Base-by-base conservation (phyloP, 2,329 filamentous ascomycete species). In the Acarospora socialis region DNA sequence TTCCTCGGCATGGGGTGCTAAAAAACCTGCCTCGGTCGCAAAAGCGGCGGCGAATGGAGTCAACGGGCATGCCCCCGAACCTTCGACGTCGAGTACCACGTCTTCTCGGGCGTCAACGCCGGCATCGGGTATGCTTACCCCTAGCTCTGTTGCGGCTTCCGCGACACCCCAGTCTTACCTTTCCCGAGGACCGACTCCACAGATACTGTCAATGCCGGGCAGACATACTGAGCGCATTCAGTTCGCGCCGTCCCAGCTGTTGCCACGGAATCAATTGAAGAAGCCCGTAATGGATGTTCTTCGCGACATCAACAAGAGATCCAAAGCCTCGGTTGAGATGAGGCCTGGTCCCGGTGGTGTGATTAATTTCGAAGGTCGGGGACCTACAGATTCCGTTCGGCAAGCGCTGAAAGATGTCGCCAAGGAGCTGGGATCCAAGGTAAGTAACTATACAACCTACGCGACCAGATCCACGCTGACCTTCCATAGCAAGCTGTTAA, bases 281-380 rank as follows among this genome's bases (percentile, higher is more conserved):
- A 82, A 82, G 45, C 82, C 87, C 5, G 66, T 94, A 31, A 65
- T 73, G 19, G 87, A 95, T 44, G 77, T 90, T 43, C 64, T 94
- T 50, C 81, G 82, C 52, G 84, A 94, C 43, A 81, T 95, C 59
- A 94, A 92, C 60, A 81, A 79, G 58, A 81, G 79, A 51, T 92
- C 82, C 38, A 84, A 87, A 52, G 84, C 86, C 36, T 81, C 74
- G 45, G 73, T 98, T 44, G 77, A 79, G 44, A 77, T 86, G 66
- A 72, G 72, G 36, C 70, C 72, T 37, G 73, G 76, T n/a, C 69
- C 75, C 40, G 76, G 72, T 41, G 81, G 80, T 14, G 69, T 70
- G 21, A 66, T 84, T 45, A 75, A 77, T 45, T 92, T 98, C 50
- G 81, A 87, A 54, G 84, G 83, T 28, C 78, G 74, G 42, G 87